Conservation (phyloP, 78 protist species). For the Dictyostelium capitatum region DNA sequence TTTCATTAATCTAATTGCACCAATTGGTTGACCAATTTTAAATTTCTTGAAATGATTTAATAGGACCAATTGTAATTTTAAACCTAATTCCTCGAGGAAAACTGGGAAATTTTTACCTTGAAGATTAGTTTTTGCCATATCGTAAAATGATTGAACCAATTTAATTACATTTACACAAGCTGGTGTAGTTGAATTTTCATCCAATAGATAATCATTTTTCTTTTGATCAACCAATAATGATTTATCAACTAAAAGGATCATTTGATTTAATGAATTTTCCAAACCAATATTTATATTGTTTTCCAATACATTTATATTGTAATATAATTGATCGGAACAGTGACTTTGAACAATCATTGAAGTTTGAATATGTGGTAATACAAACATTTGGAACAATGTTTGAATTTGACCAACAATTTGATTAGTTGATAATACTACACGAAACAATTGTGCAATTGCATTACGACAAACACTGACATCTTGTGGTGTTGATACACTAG, state of each 20-base stretch:
- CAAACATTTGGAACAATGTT: slow-evolving; percentile 47
- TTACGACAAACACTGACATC: neutral
- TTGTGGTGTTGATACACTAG: neutral
- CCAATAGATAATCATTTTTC: slow-evolving; percentile 23
- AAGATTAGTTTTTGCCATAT: slow-evolving; percentile 24
- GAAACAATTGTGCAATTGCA: slow-evolving; percentile 13
- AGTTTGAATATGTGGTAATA: slow-evolving; percentile 50
- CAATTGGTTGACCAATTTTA: slow-evolving; percentile 60
- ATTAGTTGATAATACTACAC: slow-evolving; percentile 19
- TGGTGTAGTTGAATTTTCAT: slow-evolving; percentile 17
- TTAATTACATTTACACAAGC: slow-evolving; percentile 25
- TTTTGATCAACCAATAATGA: slow-evolving; percentile 33
- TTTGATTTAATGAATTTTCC: slow-evolving; percentile 13
- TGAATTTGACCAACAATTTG: slow-evolving; percentile 79
- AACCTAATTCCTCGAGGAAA: slow-evolving; percentile 54
- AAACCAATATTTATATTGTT: slow-evolving; percentile 27
- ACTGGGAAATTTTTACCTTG: slow-evolving; percentile 68
- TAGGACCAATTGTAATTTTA: slow-evolving; percentile 33
- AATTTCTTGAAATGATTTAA: slow-evolving; percentile 72
- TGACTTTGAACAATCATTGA: slow-evolving; percentile 50
- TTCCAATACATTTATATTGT: slow-evolving; percentile 22
- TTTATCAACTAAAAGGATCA: slow-evolving; percentile 37
- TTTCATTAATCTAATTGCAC: slow-evolving; percentile 47
- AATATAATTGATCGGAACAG: slow-evolving; percentile 64
- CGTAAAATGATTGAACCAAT: slow-evolving; percentile 42